phyloP scores from a whole-genome alignment of 1,139 yeast genomes.

The Suhomyces taliae region DNA sequence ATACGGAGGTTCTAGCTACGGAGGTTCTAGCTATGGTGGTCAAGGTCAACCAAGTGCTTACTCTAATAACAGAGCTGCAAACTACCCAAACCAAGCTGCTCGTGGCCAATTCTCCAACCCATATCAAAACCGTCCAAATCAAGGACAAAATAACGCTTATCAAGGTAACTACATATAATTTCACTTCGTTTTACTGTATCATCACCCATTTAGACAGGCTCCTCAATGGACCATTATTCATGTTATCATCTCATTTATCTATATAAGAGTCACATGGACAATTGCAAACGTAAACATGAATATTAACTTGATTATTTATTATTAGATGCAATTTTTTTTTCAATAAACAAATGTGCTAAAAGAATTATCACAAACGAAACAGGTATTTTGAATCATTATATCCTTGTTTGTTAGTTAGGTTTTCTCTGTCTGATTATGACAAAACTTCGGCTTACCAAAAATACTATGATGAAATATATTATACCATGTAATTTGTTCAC shows the following conservation, averaged over 20 bases:
- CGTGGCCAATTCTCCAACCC: not conserved
- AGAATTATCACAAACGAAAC: no score
- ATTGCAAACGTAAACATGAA: not conserved
- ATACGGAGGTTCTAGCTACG: constrained; percentile 16
- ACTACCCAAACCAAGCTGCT: not conserved
- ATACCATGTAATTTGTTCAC: constrained; percentile 52
- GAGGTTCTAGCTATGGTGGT: constrained; percentile 13
- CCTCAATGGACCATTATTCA: not conserved
- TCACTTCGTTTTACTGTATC: constrained; percentile 3
- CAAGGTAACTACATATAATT: constrained; percentile 11
- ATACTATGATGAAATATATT: constrained; percentile 49
- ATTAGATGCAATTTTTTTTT: no score
- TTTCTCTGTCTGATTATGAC: constrained; percentile 16
- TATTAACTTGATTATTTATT: not conserved
- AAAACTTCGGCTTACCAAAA: constrained; percentile 48
- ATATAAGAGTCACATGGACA: not conserved
- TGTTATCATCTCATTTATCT: not conserved
- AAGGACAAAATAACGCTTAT: constrained; percentile 4
- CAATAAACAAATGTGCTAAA: no score
- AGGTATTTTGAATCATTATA: not conserved
- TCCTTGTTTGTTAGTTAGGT: not conserved
- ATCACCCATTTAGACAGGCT: not conserved
- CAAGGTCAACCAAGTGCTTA: constrained; percentile 2
- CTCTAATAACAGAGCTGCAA: not conserved
- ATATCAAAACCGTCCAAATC: not conserved